Evolutionary conservation across 1,284 basidiomycete genomes (phyloP).

Genomic region (Apiotrichum gamsii): DNA sequence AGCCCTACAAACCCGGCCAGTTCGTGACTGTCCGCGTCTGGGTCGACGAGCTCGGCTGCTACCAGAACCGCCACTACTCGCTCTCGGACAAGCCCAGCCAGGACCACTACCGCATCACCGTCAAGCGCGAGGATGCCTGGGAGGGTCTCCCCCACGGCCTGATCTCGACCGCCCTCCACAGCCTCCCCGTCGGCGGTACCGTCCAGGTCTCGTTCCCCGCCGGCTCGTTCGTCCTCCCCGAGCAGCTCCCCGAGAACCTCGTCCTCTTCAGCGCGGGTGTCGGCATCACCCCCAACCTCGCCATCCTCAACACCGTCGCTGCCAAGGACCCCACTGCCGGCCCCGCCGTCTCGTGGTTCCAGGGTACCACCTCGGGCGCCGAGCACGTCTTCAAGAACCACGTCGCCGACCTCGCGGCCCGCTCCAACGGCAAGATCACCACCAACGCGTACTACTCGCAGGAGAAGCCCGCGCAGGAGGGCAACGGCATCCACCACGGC

Average conservation of each 20-base stretch:
- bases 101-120: slow-evolving; percentile 31
- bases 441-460: slow-evolving; percentile 21
- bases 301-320: slow-evolving; percentile 31
- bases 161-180: slow-evolving; percentile 22
- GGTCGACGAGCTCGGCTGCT: slow-evolving; percentile 14
- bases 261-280: slow-evolving; percentile 38
- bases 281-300: slow-evolving; percentile 33
- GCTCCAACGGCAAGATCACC: slow-evolving; percentile 19
- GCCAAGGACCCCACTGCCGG: slow-evolving; percentile 1
- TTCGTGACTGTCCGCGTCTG: slow-evolving; percentile 28
- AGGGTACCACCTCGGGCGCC: slow-evolving; percentile 8
- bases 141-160: slow-evolving; percentile 18
- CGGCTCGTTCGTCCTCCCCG: slow-evolving; percentile 32
- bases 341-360: slow-evolving; percentile 21
- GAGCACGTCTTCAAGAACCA: slow-evolving; percentile 19
- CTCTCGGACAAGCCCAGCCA: slow-evolving; percentile 23
- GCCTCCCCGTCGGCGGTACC: slow-evolving; percentile 22
- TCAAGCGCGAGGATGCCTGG: slow-evolving; percentile 27
- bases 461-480: neutral
- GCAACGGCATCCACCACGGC: slow-evolving; percentile 7
- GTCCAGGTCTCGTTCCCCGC: slow-evolving; percentile 29
- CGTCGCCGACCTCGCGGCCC: slow-evolving; percentile 12
- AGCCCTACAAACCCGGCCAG: slow-evolving; percentile 31
- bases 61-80: slow-evolving; percentile 29
- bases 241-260: slow-evolving; percentile 20